Evolutionary conservation across 306 rosid species (phyloP).

Genomic region (Prunus salicina): DNA sequence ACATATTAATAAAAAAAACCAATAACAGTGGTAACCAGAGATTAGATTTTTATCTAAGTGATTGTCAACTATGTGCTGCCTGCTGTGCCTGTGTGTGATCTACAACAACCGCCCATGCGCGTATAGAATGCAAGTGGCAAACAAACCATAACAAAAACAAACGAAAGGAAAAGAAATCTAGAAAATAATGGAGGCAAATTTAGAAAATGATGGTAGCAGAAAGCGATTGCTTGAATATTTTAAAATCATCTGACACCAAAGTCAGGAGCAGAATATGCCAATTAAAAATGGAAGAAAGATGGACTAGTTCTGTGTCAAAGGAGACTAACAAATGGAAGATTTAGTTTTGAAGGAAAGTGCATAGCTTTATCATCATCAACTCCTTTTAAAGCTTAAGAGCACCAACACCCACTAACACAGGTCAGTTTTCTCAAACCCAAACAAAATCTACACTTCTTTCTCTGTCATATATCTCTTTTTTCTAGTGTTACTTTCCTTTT

Average conservation of each 20-base stretch:
- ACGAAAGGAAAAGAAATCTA: background rate
- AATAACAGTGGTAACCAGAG: background rate
- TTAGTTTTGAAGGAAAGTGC: background rate
- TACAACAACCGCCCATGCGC: background rate
- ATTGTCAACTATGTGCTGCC: background rate
- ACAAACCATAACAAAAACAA: background rate
- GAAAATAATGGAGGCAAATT: background rate
- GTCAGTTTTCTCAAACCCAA: background rate
- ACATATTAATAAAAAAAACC: background rate
- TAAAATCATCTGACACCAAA: background rate
- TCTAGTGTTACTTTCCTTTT: background rate
- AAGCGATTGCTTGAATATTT: background rate
- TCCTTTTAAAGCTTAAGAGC: background rate
- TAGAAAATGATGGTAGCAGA: background rate
- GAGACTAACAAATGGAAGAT: background rate
- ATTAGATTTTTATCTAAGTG: background rate
- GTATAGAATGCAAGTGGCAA: background rate
- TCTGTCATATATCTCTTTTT: background rate
- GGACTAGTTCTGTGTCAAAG: background rate
- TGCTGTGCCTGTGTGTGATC: too few relatives aligned
- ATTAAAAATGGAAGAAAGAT: background rate
- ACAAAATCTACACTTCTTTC: background rate
- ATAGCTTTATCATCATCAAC: background rate
- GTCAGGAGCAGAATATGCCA: background rate
- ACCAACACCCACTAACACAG: background rate